These are phyloP conservation scores for Blastocystis sp. DNA, from an alignment of 352 stramenopile species.

Conservation along the genomic window DNA sequence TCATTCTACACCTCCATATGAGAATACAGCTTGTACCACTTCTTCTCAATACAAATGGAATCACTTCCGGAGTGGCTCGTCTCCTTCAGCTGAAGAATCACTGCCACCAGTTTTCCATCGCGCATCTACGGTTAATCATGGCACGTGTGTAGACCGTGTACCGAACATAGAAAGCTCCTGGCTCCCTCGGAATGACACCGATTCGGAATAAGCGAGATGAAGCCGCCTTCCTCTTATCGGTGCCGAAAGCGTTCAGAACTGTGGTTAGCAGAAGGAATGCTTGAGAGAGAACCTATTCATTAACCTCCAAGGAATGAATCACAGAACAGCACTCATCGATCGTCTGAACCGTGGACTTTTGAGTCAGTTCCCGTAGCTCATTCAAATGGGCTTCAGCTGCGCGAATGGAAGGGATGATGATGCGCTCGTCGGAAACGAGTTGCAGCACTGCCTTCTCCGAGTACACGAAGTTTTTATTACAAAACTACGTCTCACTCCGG, in stretches of 20 bases:
- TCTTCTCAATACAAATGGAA: not conserved
- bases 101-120: not conserved
- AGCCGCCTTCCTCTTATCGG: not conserved
- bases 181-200: not conserved
- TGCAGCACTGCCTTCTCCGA: constrained; percentile 20
- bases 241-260: not conserved
- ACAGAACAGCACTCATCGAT: constrained; percentile 31
- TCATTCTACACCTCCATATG: not conserved
- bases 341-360: not conserved
- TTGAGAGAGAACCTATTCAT: constrained; percentile 6
- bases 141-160: not conserved
- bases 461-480: constrained; percentile 5
- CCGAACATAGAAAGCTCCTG: not conserved
- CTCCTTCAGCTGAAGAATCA: constrained; percentile 1
- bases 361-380: not conserved
- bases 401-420: not conserved
- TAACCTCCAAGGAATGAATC: not conserved
- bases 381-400: not conserved
- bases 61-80: no score
- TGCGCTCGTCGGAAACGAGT: not conserved
- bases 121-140: not conserved
- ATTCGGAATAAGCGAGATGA: not conserved
- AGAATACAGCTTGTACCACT: not conserved
- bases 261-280: not conserved
- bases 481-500: not conserved